Conservation (phyloP, 352 stramenopile species). For the Phytophthora pini region DNA sequence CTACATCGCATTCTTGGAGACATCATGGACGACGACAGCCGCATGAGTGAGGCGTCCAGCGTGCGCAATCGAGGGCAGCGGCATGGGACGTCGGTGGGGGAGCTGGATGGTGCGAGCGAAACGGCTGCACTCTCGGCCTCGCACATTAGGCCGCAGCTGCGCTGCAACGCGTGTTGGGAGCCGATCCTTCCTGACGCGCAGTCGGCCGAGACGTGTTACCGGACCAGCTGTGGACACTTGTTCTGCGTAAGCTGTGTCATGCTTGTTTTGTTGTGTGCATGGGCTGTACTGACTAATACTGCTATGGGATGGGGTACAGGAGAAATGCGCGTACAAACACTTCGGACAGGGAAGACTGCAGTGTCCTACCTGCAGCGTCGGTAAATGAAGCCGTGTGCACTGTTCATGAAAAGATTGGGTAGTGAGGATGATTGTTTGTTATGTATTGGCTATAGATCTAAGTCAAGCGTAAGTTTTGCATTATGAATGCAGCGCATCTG, state of each 20-base stretch:
- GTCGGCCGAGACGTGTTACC: slow-evolving; percentile 81
- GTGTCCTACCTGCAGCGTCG: slow-evolving; percentile 64
- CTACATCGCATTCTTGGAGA: slow-evolving; percentile 29
- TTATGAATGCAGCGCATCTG: background rate
- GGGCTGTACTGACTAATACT: background rate
- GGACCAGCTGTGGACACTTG: slow-evolving; percentile 76
- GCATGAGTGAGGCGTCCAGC: slow-evolving; percentile 83
- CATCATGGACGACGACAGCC: slow-evolving; percentile 61
- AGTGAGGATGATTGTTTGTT: background rate
- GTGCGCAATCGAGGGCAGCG: slow-evolving; percentile 49
- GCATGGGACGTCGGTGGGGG: slow-evolving; percentile 37
- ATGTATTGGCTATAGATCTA: slow-evolving; percentile 41
- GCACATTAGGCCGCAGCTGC: slow-evolving; percentile 64
- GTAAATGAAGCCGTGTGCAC: slow-evolving; percentile 22
- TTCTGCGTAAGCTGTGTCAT: slow-evolving; percentile 55
- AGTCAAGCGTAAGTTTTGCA: slow-evolving; percentile 47
- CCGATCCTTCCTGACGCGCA: slow-evolving; percentile 64
- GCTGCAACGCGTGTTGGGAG: slow-evolving; percentile 84
- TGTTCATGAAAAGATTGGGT: background rate
- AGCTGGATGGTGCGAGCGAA: slow-evolving; percentile 54
- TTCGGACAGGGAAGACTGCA: slow-evolving; percentile 70
- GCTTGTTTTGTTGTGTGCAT: background rate
- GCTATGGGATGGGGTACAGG: slow-evolving; percentile 38
- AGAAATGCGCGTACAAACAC: slow-evolving; percentile 89
- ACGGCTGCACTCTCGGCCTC: slow-evolving; percentile 11